phyloP scores from a whole-genome alignment of 371 early-diverging fungal genomes.

The Syncephalastrum racemosum region DNA sequence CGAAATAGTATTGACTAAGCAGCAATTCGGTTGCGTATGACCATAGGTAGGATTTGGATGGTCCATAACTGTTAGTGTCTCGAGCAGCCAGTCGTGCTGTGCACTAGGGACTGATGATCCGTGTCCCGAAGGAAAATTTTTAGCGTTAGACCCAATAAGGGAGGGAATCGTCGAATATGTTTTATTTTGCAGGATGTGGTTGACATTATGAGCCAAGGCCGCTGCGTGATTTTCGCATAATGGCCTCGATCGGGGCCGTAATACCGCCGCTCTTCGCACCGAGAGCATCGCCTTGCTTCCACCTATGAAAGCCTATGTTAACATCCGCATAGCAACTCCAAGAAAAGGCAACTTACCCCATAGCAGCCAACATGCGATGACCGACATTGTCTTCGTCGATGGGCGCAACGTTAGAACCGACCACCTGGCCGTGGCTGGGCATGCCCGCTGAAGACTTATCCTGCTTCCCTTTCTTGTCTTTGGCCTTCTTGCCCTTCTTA shows the following conservation, averaged over 20 bases:
- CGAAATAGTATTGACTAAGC: too few relatives aligned
- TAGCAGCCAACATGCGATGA: slow-evolving; percentile 76
- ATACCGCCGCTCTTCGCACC: slow-evolving; percentile 82
- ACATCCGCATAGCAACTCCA: not conserved
- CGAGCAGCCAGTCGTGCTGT: too few relatives aligned
- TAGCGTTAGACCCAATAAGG: too few relatives aligned
- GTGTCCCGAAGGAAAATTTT: too few relatives aligned
- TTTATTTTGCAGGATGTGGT: not conserved
- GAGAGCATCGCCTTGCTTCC: slow-evolving; percentile 80
- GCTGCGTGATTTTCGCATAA: slow-evolving; percentile 69
- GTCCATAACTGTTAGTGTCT: too few relatives aligned
- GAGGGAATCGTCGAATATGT: not conserved
- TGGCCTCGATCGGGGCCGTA: slow-evolving; percentile 81
- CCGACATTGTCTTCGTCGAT: slow-evolving; percentile 73
- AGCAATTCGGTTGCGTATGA: too few relatives aligned
- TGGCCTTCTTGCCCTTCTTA: slow-evolving; percentile 8
- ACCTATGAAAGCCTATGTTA: slow-evolving; percentile 37
- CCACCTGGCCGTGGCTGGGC: slow-evolving; percentile 58
- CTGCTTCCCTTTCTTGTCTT: slow-evolving; percentile 11
- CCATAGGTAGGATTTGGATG: too few relatives aligned
- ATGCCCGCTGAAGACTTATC: not conserved
- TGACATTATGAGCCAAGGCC: slow-evolving; percentile 72
- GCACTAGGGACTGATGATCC: too few relatives aligned
- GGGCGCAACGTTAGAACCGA: slow-evolving; percentile 65
- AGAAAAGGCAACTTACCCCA: slow-evolving; percentile 62